Evolutionary conservation across 805 yeast genomes (phyloP).

Genomic region (Ogataea methanolica): DNA sequence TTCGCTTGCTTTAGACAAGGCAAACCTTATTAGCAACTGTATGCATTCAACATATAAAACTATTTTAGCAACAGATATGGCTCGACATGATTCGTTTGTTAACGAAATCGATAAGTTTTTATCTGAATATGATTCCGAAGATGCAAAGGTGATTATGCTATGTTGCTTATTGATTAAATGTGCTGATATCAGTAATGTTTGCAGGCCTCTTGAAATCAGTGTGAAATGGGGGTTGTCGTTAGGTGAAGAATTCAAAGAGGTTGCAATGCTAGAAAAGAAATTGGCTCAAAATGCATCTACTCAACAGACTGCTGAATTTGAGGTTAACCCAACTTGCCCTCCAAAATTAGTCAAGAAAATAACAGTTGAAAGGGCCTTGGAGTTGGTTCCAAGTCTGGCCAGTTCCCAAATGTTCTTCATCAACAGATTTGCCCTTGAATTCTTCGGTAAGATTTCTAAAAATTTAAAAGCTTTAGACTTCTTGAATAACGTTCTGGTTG

Average conservation of each 20-base stretch:
- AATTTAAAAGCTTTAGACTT: conserved; percentile 59
- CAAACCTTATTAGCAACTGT: not conserved
- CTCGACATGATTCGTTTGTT: conserved; percentile 72
- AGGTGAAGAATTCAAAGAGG: conserved; percentile 71
- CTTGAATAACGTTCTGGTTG: conserved; percentile 46
- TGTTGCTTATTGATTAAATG: conserved; percentile 77
- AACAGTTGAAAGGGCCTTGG: conserved; percentile 39
- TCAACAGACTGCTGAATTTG: conserved; percentile 7
- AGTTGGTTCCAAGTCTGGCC: conserved; percentile 46
- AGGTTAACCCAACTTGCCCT: conserved; percentile 4
- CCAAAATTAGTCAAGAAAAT: conserved; percentile 27
- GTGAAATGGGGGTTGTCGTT: conserved; percentile 85
- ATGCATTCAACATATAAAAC: conserved; percentile 14
- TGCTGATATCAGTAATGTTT: conserved; percentile 93
- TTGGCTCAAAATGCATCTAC: conserved; percentile 6
- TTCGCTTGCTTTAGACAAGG: not conserved
- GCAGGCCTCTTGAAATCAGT: conserved; percentile 71
- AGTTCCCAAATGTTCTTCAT: conserved; percentile 82
- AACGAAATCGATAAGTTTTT: conserved; percentile 40
- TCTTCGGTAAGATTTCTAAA: conserved; percentile 61
- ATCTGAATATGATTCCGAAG: conserved; percentile 16
- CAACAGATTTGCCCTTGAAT: conserved; percentile 70
- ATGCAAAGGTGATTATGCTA: conserved; percentile 36
- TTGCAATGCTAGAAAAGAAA: conserved; percentile 44
- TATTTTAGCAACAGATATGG: conserved; percentile 91